Percentiles rank a stretch among this genome's conserved stretches.
phyloP scores from a whole-genome alignment of 1,139 yeast genomes.

The Komagataea norvegica region DNA sequence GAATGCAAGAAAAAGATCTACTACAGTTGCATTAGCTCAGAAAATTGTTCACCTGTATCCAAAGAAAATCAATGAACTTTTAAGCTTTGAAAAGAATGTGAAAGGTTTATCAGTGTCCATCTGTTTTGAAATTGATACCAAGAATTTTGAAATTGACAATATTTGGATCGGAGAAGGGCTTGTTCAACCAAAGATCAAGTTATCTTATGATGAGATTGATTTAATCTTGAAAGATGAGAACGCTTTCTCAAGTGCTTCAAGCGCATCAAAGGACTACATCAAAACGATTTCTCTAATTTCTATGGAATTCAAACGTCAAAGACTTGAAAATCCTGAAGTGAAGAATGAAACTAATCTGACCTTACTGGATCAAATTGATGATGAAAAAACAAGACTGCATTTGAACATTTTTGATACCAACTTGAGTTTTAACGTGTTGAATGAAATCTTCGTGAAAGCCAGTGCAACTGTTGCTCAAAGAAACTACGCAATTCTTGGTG shows the following conservation, averaged over 20 bases:
- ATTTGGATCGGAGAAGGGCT: constrained; percentile 74
- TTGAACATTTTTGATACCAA: constrained; percentile 69
- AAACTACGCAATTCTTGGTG: constrained; percentile 72
- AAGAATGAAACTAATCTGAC: constrained; percentile 56
- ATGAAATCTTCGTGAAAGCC: constrained; percentile 76
- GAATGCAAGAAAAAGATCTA: constrained; percentile 85
- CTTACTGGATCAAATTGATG: constrained; percentile 76
- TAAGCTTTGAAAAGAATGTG: constrained; percentile 61
- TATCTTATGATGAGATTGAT: constrained; percentile 49
- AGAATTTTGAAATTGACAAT: constrained; percentile 68
- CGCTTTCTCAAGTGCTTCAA: constrained; percentile 34
- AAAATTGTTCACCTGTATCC: constrained; percentile 69
- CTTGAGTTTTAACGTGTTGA: constrained; percentile 53
- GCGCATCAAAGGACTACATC: constrained; percentile 64
- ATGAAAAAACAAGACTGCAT: constrained; percentile 68
- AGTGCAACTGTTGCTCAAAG: constrained; percentile 84
- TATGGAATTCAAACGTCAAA: constrained; percentile 65
- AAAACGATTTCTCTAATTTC: constrained; percentile 63
- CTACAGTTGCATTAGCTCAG: constrained; percentile 89
- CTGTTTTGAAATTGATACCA: constrained; percentile 73
- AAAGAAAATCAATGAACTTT: constrained; percentile 48
- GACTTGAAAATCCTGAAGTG: constrained; percentile 50
- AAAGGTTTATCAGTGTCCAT: constrained; percentile 72
- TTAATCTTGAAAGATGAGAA: constrained; percentile 34
- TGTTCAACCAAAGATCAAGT: constrained; percentile 53